Base-by-base conservation (phyloP, 495 filamentous ascomycete genomes). In the Thermothielavioides terrestris region DNA sequence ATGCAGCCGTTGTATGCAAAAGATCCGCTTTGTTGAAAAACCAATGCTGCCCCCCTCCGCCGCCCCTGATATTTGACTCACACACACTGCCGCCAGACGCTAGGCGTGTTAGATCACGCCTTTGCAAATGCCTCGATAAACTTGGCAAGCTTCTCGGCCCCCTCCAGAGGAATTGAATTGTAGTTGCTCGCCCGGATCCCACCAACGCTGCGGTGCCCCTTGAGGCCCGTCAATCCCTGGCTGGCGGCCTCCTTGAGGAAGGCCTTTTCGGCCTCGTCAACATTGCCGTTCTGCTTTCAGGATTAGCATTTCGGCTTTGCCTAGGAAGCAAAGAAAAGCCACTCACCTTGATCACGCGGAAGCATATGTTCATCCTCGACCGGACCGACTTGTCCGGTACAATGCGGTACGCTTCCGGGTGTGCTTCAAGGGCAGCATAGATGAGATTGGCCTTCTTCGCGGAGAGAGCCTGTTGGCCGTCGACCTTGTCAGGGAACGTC, bases 291-390 rank as follows among this genome's bases (percentile, higher is more conserved):
- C 62, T 78, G 20, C 1, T 10, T n/a, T n/a, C 9, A 8, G 0
- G 17, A 31, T 44, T 12, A 52, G 22, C 17, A 49, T 39, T 14
- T 41, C 6, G 1, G 15, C 18, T 32, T 1, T 14, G n/a, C 8
- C 25, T 1, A 6, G 18, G 6, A 40, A 48, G 6, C 32, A 1
- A 15, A 18, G 11, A 31, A 20, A 42, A 23, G 25, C 23, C 2
- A 44, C 63, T 46, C 46, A 74, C 72, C 62, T 71, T 70, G 49
- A 50, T 74, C 4, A 91, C 78, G 18, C 89, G 75, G 73, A 92
- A 92, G 72, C 89, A 95, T 39, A 95, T 81, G 66, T 96, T 95
- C 87, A 95, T 95, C 34, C 88, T 71, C 49, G 84, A 89, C 37
- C 90, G 81, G 7, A 79, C 81, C 40, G 67, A 69, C 68, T 82